Base-by-base conservation (phyloP, 176 grass and related monocot species). In the Oryza officinalis region DNA sequence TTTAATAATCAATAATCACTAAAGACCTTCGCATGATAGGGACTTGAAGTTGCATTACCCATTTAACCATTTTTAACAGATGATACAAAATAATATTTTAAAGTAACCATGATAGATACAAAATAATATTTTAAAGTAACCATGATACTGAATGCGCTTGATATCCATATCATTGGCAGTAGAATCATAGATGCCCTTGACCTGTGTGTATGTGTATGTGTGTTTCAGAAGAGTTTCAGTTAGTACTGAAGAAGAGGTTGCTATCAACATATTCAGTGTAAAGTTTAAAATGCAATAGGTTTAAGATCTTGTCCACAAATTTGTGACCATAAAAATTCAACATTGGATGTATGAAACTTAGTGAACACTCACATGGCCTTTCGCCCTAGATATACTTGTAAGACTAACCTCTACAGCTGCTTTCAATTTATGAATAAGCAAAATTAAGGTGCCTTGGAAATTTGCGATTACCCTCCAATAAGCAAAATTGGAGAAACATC, bases 391-490 rank as follows among this genome's bases (percentile, higher is more conserved):
- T 15, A 67, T 67, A 46, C 27, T 67, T 80, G 63, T 49, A 49
- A 10, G 27, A 38, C 37, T 27, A 65, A 49, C 6, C 20, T 38
- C 26, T n/a, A 6, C 40, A 65, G 13, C 18, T 18, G 18, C 17
- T 59, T 69, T 77, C 38, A 12, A 17, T 57, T 71, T 88, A 25
- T 78, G 13, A 17, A 41, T n/a, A 78, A 61, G 14, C n/a, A 88
- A 65, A 37, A 57, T 65, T 67, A 65, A 71, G 20, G 31, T 63
- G 57, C 61, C 27, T 23, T 61, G 57, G 22, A 79, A 27, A 69
- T 63, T 4, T 25, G 57, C 22, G 0, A 61, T 61, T 61, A 10
- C 50, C 0, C 1, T 33, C 18, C 4, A 65, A 78, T 68, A 10
- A 44, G 57, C 18, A 43, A 63, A 72, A 31, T 63, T 84, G 41